Evolutionary conservation across 2,329 filamentous ascomycete species (phyloP), one percentile per base, ranked within the genome.

Genomic region (Gnomoniopsis sp.): DNA sequence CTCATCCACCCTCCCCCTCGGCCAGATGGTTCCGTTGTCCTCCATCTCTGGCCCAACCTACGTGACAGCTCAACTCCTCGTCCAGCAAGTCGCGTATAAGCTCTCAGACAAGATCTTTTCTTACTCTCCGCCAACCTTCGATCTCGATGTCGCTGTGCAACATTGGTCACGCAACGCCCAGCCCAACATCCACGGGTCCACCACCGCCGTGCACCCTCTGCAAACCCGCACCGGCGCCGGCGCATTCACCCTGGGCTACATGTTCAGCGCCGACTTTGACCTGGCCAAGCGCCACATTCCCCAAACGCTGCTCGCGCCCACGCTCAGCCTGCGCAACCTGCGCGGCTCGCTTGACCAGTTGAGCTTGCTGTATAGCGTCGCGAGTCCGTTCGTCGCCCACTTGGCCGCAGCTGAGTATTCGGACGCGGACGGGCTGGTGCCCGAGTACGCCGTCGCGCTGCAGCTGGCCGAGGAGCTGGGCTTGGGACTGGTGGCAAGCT

Each of bases 71-170:
- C 95, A 99, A 77, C 87, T 91, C 22, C 85, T 99, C 57, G 89
- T 98, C 64, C 95, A 99, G 79, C 95, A 99, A 76, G 89, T 98
- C 64, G 91, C 93, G 62, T 99, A 96, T 77, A 85, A 90, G 64
- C 83, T 99, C 62, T 98, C 93, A 58, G 93, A 98, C 80, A 96
- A 96, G 81, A 87, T 98, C 77, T 99, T 96, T 79, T 90, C 93
- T 58, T 98, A 96, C 80, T 98, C 93, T 2, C 91, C 93, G 30
- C 90, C 96, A 69, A 90, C 91, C 15, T 98, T 97, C 70, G 90
- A 96, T 71, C 83, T 99, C 64, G 93, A 98, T 72, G 75, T 88
- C 62, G 91, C 93, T 49, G 87, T 90, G 55, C 89, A 88, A 73
- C 76, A 85, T 65, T 99, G 95, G 95, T 82, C 85, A 52, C 74